Evolutionary conservation across 495 filamentous ascomycete species (phyloP), one percentile per base, ranked within the genome.

Genomic region (Delitschia confertaspora): DNA sequence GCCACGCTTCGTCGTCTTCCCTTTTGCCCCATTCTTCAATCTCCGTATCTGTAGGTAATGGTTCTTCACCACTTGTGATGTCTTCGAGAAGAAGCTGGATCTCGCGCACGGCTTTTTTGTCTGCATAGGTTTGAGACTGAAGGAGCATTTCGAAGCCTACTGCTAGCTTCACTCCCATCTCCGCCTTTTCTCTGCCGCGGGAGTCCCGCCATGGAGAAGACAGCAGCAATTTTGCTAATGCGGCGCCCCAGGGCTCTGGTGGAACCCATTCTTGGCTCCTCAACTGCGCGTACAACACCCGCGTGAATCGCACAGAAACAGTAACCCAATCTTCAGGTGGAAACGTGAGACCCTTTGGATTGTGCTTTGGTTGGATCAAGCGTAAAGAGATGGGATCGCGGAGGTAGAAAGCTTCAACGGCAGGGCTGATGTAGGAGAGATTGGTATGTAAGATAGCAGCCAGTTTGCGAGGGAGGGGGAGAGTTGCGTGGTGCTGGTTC

Each of bases 141-240:
- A 88, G 57, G 14, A 96, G 72, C 76, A 96, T 91, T 66, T 96
- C 91, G 53, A 95, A 85, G 0, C 88, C 93, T 49, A 80, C 85
- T 3, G 86, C 72, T 13, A 95, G 58, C 63, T 95, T 98, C 79
- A 93, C 88, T 4, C 89, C 89, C 7, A 83, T 65, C 43, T 89
- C 85, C 3, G 79, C 55, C 31, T 60, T 63, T 29, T 49, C 50
- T 22, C 13, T 21, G 7, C 23, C 46, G 9, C n/a, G 57, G 33
- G 73, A 63, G 6, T 31, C 53, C 33, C 59, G 64, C 42, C 60
- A 60, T 1, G 46, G 49, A 18, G 69, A 56, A 9, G 58, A 42
- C 19, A 56, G 34, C n/a, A 69, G 63, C 3, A 74, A 31, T 13
- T 58, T 88, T 6, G 64, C 67, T 6, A 54, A 32, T 3, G 48